Conservation (phyloP, 1,284 basidiomycete species). For the Earliella scabrosa region DNA sequence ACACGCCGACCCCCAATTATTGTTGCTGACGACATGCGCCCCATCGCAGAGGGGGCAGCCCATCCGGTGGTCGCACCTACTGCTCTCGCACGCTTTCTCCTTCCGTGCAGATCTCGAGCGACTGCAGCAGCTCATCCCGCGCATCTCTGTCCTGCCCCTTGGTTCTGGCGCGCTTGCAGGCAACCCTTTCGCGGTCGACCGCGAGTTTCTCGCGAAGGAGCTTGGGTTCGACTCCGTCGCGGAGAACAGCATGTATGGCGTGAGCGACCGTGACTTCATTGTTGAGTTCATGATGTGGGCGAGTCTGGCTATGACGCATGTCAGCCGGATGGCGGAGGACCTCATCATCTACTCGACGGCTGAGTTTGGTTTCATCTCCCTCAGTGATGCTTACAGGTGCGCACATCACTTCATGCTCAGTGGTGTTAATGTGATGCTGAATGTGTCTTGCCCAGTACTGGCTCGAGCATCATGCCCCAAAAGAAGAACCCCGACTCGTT, state of each 20-base stretch:
- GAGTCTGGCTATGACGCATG: constrained; percentile 90
- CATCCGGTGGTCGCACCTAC: constrained; percentile 97
- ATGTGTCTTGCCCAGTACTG: constrained; percentile 77
- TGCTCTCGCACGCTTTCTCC: constrained; percentile 94
- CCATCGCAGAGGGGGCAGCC: constrained; percentile 90
- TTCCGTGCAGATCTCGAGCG: constrained; percentile 90
- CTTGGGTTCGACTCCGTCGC: constrained; percentile 85
- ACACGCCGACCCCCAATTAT: too few species aligned
- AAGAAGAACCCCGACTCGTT: constrained; percentile 99
- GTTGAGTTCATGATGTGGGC: constrained; percentile 98
- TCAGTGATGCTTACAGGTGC: constrained; percentile 96
- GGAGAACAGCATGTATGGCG: constrained; percentile 95
- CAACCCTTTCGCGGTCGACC: constrained; percentile 92
- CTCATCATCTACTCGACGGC: constrained; percentile 96
- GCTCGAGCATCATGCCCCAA: constrained; percentile 99
- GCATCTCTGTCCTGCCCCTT: constrained; percentile 91
- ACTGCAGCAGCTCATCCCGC: constrained; percentile 82
- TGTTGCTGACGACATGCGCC: too few species aligned
- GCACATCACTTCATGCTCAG: constrained; percentile 9
- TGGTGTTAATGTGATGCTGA: not conserved
- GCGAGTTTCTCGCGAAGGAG: constrained; percentile 86
- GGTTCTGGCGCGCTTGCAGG: constrained; percentile 96
- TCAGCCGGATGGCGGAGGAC: constrained; percentile 95
- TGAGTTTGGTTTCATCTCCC: constrained; percentile 93
- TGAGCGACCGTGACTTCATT: constrained; percentile 96